Evolutionary conservation across 2,329 filamentous ascomycete species (phyloP), one percentile per base, ranked within the genome.

Genomic region (Neocatenulostroma microsporum): DNA sequence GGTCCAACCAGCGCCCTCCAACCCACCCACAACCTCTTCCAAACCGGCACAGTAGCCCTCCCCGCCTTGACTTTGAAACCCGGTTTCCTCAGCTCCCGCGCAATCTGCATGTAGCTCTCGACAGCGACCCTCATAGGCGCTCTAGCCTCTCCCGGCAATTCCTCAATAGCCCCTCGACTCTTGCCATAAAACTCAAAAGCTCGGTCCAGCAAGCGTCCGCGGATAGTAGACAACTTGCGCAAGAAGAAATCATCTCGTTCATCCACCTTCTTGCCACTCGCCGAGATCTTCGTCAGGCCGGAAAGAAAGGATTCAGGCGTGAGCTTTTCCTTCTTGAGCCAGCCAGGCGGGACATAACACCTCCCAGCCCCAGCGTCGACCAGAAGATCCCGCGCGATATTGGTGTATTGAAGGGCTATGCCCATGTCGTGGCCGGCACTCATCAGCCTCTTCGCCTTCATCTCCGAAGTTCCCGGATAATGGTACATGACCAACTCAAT

Each of bases 101-200:
- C 81, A 53, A 85, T 85, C 54, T 83, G 79, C 74, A 85, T 81
- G 51, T 85, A 84, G 45, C 78, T 83, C 57, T 84, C 80, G 0
- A 84, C 78, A 1, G 79, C 80, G 4, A 83, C 79, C 10, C 77
- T 66, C 54, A 84, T 75, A 1, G 78, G 76, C 0, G 73, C 77
- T 45, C 75, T 67, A 0, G 74, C 76, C 49, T 78, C 71, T 0
- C 41, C 31, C 0, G 82, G 81, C 0, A 87, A 61, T 44, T 70
- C 60, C 32, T 78, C 70, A 46, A 87, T 82, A 0, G 73, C 69
- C 2, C 51, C 56, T 34, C 70, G 64, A 3, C 76, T 73, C 8
- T 65, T 61, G 4, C 63, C 53, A 51, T 85, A 83, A 19, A 78
- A 66, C 13, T 53, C 56, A 45, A 84, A 82, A 0, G 80, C 80